Percentiles rank a stretch among this genome's conserved stretches.
Evolutionary conservation across 768 basidiomycete species (phyloP).

Genomic region (Kwoniella bestiolae): DNA sequence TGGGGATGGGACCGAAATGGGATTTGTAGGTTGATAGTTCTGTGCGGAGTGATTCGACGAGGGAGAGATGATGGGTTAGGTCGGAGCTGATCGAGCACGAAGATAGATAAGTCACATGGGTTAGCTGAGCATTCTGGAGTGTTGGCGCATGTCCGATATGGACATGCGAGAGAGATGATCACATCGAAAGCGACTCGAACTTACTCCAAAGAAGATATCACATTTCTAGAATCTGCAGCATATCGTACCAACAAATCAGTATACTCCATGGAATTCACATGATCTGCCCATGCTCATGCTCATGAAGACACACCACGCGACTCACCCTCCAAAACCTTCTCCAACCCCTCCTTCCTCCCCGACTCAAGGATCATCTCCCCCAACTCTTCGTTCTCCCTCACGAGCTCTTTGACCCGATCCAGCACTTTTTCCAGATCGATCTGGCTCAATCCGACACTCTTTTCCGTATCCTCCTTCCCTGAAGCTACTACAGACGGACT

Average conservation of each 20-base stretch:
- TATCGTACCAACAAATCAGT: no score
- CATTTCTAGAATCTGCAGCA: slow-evolving; percentile 44
- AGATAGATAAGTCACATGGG: no score
- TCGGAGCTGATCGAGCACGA: slow-evolving; percentile 45
- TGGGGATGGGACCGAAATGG: slow-evolving; percentile 24
- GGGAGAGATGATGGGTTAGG: slow-evolving; percentile 35
- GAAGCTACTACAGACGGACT: neutral
- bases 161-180: no score
- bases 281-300: neutral
- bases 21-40: slow-evolving; percentile 34
- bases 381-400: slow-evolving; percentile 49
- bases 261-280: neutral
- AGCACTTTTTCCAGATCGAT: slow-evolving; percentile 44
- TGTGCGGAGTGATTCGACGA: slow-evolving; percentile 26
- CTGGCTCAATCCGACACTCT: neutral
- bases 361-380: slow-evolving; percentile 47
- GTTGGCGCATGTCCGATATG: no score
- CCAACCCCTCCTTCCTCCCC: slow-evolving; percentile 34
- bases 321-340: slow-evolving; percentile 46
- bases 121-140: no score
- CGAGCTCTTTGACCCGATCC: slow-evolving; percentile 39
- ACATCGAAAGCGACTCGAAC: no score
- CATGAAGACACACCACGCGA: neutral
- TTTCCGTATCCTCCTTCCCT: neutral
- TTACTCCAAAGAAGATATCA: slow-evolving; percentile 46